Evolutionary conservation across 352 stramenopile species (phyloP).

Genomic region (Globisporangium viniferum): DNA sequence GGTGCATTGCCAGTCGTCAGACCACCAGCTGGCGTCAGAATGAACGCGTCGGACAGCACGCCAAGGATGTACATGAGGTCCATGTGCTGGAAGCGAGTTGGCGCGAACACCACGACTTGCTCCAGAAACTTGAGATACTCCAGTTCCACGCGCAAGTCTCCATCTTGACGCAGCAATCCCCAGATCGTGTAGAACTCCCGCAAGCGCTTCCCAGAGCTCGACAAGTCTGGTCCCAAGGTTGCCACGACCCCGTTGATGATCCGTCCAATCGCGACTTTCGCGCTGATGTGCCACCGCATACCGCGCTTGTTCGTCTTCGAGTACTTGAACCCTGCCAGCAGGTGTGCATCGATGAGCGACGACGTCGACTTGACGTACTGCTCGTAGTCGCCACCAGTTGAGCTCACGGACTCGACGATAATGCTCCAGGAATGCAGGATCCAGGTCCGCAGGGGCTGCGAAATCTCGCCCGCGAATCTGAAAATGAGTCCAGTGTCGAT

Average conservation of each 20-base stretch:
- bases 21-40: slow-evolving; percentile 1
- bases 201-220: slow-evolving; percentile 36
- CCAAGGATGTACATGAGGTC: slow-evolving; percentile 64
- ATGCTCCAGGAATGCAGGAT: slow-evolving; percentile 84
- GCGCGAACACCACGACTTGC: slow-evolving; percentile 81
- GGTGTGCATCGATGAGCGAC: slow-evolving; percentile 68
- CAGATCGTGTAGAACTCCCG: slow-evolving; percentile 72
- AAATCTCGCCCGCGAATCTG: slow-evolving; percentile 56
- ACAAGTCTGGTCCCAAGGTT: slow-evolving; percentile 55
- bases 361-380: slow-evolving; percentile 77
- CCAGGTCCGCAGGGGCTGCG: slow-evolving; percentile 79
- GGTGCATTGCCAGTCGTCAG: background rate
- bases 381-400: slow-evolving; percentile 75
- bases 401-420: slow-evolving; percentile 74
- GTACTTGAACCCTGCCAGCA: slow-evolving; percentile 72
- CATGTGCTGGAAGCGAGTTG: slow-evolving; percentile 44
- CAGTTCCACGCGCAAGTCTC: slow-evolving; percentile 66
- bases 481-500: slow-evolving; percentile 79
- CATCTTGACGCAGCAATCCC: slow-evolving; percentile 63
- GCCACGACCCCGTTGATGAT: slow-evolving; percentile 74
- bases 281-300: slow-evolving; percentile 45
- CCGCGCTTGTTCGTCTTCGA: slow-evolving; percentile 62
- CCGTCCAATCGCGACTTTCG: slow-evolving; percentile 51
- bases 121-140: slow-evolving; percentile 82
- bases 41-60: slow-evolving; percentile 47